These are phyloP conservation scores for Aspergillus asperescens DNA, from an alignment of 495 filamentous ascomycete genomes.

Conservation along the genomic window DNA sequence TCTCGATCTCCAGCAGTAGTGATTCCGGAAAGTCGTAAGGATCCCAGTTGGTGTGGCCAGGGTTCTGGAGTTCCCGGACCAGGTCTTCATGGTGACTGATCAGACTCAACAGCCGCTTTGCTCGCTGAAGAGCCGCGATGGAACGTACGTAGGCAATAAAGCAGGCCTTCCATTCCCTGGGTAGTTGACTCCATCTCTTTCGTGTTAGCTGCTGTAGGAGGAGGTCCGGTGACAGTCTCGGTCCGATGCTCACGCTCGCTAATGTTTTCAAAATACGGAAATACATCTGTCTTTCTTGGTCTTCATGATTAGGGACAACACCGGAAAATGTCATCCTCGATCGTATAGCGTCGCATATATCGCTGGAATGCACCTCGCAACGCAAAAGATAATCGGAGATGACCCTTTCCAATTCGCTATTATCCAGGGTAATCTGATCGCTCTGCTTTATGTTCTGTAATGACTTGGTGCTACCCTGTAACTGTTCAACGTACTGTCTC, in stretches of 20 bases:
- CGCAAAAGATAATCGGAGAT: not conserved
- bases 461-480: slow-evolving; percentile 12
- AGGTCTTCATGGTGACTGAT: slow-evolving; percentile 32
- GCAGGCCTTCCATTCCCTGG: slow-evolving; percentile 15
- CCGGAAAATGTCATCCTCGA: not conserved
- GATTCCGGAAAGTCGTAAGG: slow-evolving; percentile 50
- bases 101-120: slow-evolving; percentile 27
- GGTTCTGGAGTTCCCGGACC: slow-evolving; percentile 47
- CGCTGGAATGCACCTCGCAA: not conserved
- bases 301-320: not conserved
- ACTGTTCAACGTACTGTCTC: slow-evolving; percentile 18
- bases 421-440: not conserved
- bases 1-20: slow-evolving; percentile 62
- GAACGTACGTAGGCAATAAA: slow-evolving; percentile 33
- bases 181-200: slow-evolving; percentile 16
- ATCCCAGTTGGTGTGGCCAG: slow-evolving; percentile 51
- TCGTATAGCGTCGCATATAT: not conserved
- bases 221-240: slow-evolving; percentile 21
- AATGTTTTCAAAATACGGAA: not conserved
- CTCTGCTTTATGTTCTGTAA: not conserved
- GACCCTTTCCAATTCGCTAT: not conserved
- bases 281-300: not conserved
- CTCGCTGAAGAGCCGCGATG: slow-evolving; percentile 37
- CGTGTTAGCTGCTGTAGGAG: slow-evolving; percentile 20
- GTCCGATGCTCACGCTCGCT: slow-evolving; percentile 4